Evolutionary conservation across 257 asterid species (phyloP), one percentile per base, ranked within the genome.

Genomic region (Nicotiana benthamiana): DNA sequence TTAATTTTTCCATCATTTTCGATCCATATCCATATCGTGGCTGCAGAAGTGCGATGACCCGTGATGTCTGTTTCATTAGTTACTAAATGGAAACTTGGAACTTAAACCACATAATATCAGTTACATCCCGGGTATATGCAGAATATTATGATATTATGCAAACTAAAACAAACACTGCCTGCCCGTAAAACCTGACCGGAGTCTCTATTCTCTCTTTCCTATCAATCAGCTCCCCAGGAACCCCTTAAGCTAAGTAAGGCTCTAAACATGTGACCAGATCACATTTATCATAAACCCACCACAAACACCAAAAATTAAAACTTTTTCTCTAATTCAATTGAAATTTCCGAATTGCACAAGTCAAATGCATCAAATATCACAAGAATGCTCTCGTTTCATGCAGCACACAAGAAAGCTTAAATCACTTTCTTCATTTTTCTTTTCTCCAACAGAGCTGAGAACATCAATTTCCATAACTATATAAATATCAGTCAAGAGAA

Each of bases 11-110:
- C 46, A 5, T 22, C 59, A 22, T 9, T 70, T 70, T 70, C 5
- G 1, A 18, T 22, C 77, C 48, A 0, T 12, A 18, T 22, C 77
- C 48, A 0, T 12, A 70, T 70, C 32, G 2, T 70, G 7, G 77
- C 34, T 70, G 77, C 77, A 70, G n/a, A 70, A 68, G n/a, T 20
- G 57, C 77, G 30, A 70, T 70, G 57, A 72, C 16, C 77, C 54
- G 24, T 43, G 57, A 46, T 24, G 59, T 9, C 77, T 22, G 36
- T 24, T 43, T 46, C 9, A 46, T 22, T 15, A 22, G 48, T 6
- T 57, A 46, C 40, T 13, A 72, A 72, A 72, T 72, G 13, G 60
- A 24, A 72, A 22, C 77, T 46, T 72, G 46, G 60, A 22, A 13
- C 15, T 43, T 72, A 20, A 72, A 72, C 36, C 34, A 46, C 22